Conservation (phyloP, 805 yeast genomes). For the Myxozyma udenii region DNA sequence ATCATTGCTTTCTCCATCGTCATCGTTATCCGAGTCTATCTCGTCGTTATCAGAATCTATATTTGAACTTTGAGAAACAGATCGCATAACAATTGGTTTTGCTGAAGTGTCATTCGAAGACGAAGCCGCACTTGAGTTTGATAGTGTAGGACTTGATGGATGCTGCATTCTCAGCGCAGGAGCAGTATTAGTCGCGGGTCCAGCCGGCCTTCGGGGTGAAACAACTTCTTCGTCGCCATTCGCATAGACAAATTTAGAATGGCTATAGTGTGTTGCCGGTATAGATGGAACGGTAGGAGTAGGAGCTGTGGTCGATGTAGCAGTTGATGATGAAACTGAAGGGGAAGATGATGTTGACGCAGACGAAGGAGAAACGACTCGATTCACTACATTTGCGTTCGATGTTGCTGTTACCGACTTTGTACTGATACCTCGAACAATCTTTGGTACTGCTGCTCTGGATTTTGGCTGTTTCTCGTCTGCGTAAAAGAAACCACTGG, state of each 20-base stretch:
- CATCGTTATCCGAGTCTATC: neutral
- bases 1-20: neutral
- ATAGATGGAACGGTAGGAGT: neutral
- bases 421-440: conserved; percentile 1
- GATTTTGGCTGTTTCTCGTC: conserved; percentile 2
- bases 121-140: conserved; percentile 5
- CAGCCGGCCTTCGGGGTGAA: conserved; percentile 11
- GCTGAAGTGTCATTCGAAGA: conserved; percentile 8
- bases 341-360: neutral
- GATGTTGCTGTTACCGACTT: too few relatives aligned
- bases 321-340: neutral
- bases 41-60: too few relatives aligned
- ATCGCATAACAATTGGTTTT: neutral
- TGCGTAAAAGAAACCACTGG: conserved; percentile 9
- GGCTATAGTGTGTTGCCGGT: conserved; percentile 1
- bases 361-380: neutral
- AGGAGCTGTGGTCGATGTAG: neutral
- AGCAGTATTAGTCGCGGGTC: neutral
- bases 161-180: neutral
- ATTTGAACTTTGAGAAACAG: neutral
- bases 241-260: conserved; percentile 25
- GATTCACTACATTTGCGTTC: too few relatives aligned
- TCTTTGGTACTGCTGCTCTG: neutral
- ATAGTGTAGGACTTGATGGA: neutral
- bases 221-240: conserved; percentile 28